A percentile compares a stretch with the other conserved stretches of the same genome.
Evolutionary conservation across 73 alveolate genomes (phyloP).

Genomic region (Symbiodinium pilosum): DNA sequence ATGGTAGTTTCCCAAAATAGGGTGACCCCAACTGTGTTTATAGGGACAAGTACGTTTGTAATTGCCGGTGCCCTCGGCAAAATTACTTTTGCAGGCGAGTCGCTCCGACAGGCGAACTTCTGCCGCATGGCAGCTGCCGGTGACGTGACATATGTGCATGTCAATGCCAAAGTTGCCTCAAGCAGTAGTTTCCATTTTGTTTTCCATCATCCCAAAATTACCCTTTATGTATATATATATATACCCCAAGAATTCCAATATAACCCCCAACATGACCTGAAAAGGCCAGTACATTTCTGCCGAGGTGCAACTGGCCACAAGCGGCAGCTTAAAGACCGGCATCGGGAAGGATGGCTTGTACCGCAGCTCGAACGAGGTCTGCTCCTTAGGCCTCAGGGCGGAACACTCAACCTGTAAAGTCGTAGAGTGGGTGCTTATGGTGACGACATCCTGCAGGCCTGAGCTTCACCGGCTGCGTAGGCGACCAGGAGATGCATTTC

Average conservation of each 20-base stretch:
- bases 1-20: too few species aligned
- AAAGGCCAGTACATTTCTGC: not conserved
- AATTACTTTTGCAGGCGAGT: not conserved
- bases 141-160: slow-evolving; percentile 14
- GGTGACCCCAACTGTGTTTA: too few species aligned
- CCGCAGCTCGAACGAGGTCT: slow-evolving; percentile 22
- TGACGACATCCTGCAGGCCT: too few species aligned
- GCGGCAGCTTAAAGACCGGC: slow-evolving; percentile 28
- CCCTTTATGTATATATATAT: too few species aligned
- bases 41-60: too few species aligned
- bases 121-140: slow-evolving; percentile 20
- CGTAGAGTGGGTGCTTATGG: too few species aligned
- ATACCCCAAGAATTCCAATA: too few species aligned
- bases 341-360: not conserved
- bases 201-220: too few species aligned
- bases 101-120: slow-evolving; percentile 14
- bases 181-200: not conserved
- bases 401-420: too few species aligned
- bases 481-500: slow-evolving; percentile 17
- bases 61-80: not conserved
- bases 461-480: slow-evolving; percentile 5
- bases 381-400: slow-evolving; percentile 22
- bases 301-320: slow-evolving; percentile 7
- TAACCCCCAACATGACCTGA: not conserved
- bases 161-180: slow-evolving; percentile 20